These are phyloP conservation scores for Takakia lepidozioides DNA, from an alignment of 225 moss, liverwort and hornwort genomes.

Conservation along the genomic window DNA sequence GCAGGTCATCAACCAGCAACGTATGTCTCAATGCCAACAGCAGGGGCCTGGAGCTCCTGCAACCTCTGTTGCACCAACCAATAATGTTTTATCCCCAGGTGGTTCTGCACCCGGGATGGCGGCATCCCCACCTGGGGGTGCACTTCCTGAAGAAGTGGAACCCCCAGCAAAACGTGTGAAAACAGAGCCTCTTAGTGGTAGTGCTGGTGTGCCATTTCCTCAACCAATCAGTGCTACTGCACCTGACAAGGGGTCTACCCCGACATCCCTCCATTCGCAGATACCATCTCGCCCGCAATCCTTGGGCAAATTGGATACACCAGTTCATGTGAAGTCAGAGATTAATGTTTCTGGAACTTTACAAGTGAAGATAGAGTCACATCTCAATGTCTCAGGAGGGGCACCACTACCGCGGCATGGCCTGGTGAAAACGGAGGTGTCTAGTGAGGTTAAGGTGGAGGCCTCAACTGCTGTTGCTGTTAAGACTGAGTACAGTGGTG, in stretches of 20 bases:
- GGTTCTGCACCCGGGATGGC: constrained; percentile 24
- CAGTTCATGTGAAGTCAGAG: constrained; percentile 35
- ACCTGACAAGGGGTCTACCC: constrained; percentile 21
- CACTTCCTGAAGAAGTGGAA: constrained; percentile 32
- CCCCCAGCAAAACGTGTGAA: constrained; percentile 77
- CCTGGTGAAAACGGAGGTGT: constrained; percentile 25
- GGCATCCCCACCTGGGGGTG: constrained; percentile 32
- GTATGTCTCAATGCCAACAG: constrained; percentile 50
- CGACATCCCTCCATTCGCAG: constrained; percentile 18
- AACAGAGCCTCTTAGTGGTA: constrained; percentile 33
- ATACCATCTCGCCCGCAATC: constrained; percentile 22
- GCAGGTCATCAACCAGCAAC: constrained; percentile 72
- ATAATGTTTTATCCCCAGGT: constrained; percentile 31
- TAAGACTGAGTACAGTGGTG: constrained; percentile 32
- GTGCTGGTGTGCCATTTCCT: constrained; percentile 21
- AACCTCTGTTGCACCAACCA: constrained; percentile 24
- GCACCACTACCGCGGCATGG: constrained; percentile 14
- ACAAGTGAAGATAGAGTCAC: constrained; percentile 42
- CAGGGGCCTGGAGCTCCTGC: constrained; percentile 25
- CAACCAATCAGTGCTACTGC: constrained; percentile 17
- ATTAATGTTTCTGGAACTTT: constrained; percentile 13
- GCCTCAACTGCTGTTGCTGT: constrained; percentile 17
- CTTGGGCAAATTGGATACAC: constrained; percentile 34
- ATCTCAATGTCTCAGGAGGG: constrained; percentile 20
- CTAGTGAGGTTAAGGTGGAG: constrained; percentile 46